These are phyloP conservation scores for Diplodia sapinea DNA, from an alignment of 2,329 filamentous ascomycete genomes.

Conservation along the genomic window DNA sequence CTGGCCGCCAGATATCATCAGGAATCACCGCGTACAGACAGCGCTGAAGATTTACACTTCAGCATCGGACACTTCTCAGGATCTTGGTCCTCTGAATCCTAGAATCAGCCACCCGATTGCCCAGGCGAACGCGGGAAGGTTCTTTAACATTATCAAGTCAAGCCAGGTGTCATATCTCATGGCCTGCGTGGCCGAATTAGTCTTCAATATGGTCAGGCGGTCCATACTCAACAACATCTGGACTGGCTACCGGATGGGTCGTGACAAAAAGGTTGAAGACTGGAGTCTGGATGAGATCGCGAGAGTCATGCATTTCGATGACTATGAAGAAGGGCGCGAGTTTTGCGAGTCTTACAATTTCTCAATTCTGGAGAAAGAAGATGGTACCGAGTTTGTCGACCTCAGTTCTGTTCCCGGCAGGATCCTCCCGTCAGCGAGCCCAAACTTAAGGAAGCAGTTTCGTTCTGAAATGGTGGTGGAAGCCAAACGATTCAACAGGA, in stretches of 20 bases:
- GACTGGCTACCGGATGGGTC: conserved; percentile 60
- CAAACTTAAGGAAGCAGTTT: conserved; percentile 52
- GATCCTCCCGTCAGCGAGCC: conserved; percentile 39
- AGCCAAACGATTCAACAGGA: conserved; percentile 61
- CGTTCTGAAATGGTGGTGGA: conserved; percentile 64
- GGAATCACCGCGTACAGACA: conserved; percentile 59
- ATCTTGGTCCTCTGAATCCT: conserved; percentile 58
- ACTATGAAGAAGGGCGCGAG: conserved; percentile 57
- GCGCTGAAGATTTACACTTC: conserved; percentile 64
- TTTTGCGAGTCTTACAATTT: conserved; percentile 63
- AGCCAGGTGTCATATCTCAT: conserved; percentile 64
- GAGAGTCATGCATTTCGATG: conserved; percentile 61
- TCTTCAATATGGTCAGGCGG: conserved; percentile 64
- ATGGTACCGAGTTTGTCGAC: conserved; percentile 59
- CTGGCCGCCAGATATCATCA: conserved; percentile 58
- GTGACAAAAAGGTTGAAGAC: conserved; percentile 57
- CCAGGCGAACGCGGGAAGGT: conserved; percentile 63
- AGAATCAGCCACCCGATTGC: conserved; percentile 59
- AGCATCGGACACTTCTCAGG: conserved; percentile 59
- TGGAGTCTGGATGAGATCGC: conserved; percentile 63
- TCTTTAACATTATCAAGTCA: conserved; percentile 64
- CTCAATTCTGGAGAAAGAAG: conserved; percentile 53
- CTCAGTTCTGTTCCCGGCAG: conserved; percentile 54
- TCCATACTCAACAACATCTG: conserved; percentile 62
- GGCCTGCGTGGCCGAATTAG: conserved; percentile 68